Conservation (phyloP, 345 rosid species). For the Psidium friedrichsthalianum region DNA sequence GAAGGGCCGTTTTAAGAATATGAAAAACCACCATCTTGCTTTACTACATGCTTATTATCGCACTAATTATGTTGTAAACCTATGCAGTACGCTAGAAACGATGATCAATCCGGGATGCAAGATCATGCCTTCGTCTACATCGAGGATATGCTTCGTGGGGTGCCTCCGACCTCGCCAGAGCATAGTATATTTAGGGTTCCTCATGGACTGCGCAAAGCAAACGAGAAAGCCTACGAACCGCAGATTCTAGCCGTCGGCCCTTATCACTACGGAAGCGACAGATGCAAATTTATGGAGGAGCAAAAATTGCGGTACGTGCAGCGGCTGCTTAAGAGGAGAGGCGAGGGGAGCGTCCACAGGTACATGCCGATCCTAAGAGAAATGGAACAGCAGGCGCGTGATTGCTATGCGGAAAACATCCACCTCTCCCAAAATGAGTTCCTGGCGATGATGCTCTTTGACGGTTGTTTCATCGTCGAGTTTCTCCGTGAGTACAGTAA, state of each 20-base stretch:
- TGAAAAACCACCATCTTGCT: neutral
- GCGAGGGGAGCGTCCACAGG: neutral
- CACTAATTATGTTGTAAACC: neutral
- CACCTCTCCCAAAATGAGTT: neutral
- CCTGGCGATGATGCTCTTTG: neutral
- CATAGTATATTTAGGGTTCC: neutral
- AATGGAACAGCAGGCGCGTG: neutral
- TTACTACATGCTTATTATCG: neutral
- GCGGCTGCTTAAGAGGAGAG: neutral
- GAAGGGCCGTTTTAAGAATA: too few relatives aligned
- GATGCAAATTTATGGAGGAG: too few relatives aligned
- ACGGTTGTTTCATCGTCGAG: neutral
- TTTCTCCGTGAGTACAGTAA: neutral
- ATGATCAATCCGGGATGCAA: neutral
- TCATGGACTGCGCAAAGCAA: neutral
- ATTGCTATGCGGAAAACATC: neutral
- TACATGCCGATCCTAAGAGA: neutral
- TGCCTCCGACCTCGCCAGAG: neutral
- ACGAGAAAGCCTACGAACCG: neutral
- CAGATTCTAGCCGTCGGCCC: neutral
- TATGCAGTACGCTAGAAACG: neutral
- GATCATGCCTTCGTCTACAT: neutral
- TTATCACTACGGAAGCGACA: neutral
- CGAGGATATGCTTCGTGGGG: fast-evolving
- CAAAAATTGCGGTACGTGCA: too few relatives aligned